Conservation (phyloP, 2,329 filamentous ascomycete species). For the Botrytis byssoidea region DNA sequence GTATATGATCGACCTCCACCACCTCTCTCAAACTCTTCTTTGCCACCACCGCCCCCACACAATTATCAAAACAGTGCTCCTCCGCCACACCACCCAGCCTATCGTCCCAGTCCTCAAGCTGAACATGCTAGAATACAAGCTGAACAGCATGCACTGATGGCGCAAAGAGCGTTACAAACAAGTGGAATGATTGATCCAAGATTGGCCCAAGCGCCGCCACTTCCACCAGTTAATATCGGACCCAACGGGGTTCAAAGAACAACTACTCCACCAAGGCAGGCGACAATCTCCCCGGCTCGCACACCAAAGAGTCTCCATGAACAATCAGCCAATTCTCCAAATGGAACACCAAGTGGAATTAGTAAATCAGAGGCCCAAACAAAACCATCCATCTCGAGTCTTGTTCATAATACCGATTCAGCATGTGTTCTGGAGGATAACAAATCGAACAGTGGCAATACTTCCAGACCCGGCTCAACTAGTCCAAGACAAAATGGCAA, state of each 20-base stretch:
- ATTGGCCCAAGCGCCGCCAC: conserved; percentile 13
- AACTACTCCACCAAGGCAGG: conserved; percentile 31
- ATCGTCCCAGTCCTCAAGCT: conserved; percentile 42
- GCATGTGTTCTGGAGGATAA: conserved; percentile 35
- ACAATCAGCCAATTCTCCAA: conserved; percentile 24
- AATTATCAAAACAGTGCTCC: conserved; percentile 24
- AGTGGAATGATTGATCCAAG: conserved; percentile 33
- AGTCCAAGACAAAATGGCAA: conserved; percentile 31
- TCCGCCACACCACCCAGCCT: conserved; percentile 27
- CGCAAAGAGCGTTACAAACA: conserved; percentile 34
- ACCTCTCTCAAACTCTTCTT: conserved; percentile 39
- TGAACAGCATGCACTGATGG: conserved; percentile 39
- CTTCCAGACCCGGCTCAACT: conserved; percentile 32
- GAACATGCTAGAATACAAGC: conserved; percentile 41
- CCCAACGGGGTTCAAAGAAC: conserved; percentile 25
- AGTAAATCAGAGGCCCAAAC: conserved; percentile 33
- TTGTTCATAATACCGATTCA: conserved; percentile 37
- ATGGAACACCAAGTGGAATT: conserved; percentile 20
- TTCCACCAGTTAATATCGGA: conserved; percentile 28
- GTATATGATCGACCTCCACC: conserved; percentile 40
- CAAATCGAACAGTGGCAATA: conserved; percentile 37
- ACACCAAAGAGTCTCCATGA: conserved; percentile 23
- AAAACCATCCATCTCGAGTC: conserved; percentile 37
- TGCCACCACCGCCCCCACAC: conserved; percentile 36
- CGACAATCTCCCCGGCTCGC: conserved; percentile 1